Base-by-base conservation (phyloP, 1,284 basidiomycete species). In the Trichosporon asahii region DNA sequence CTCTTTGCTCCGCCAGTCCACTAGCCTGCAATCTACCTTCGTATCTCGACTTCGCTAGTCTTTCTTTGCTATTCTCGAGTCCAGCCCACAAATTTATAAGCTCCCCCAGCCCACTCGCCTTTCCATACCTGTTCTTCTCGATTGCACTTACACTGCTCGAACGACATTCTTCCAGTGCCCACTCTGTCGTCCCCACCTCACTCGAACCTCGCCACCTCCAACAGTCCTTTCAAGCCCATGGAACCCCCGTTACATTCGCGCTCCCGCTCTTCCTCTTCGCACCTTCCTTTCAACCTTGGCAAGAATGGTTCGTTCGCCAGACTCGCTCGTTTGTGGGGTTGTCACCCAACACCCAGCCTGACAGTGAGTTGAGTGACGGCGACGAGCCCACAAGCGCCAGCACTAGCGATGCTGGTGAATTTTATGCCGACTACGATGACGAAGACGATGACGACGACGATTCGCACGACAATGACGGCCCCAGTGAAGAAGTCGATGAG, bases 401-500 rank as follows among this genome's bases (percentile, higher is more conserved):
- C n/a, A 53, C 37, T 11, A 64, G 65, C 68, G 68, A 67, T 0
- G 65, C 35, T 2, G 70, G 67, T 18, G 67, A 69, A 14, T 67
- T 33, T 31, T 18, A n/a, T 31, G 7, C 33, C 57, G 18, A 18
- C 65, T 31, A 21, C 6, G 60, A 70, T 23, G 68, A 63, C n/a
- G 69, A 44, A 14, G 65, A 68, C 60, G 66, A 68, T 31, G 27
- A 69, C 3, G 77, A 72, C 2, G 73, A 29, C 57, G 29, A 61
- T 18, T 64, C 61, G 61, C 61, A 64, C 14, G 57, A 71, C 25
- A 68, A 68, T 12, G 72, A 71, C 23, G 68, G 31, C 8, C 25
- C 25, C 1, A 70, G 64, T 23, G 75, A 61, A 31, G 57, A 73
- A 12, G 69, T 74, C 11, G 79, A 80, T 66, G 79, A 78, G 44